Conservation (phyloP, 192 early-diverging fungal genomes). For the Coemansia sp. region DNA sequence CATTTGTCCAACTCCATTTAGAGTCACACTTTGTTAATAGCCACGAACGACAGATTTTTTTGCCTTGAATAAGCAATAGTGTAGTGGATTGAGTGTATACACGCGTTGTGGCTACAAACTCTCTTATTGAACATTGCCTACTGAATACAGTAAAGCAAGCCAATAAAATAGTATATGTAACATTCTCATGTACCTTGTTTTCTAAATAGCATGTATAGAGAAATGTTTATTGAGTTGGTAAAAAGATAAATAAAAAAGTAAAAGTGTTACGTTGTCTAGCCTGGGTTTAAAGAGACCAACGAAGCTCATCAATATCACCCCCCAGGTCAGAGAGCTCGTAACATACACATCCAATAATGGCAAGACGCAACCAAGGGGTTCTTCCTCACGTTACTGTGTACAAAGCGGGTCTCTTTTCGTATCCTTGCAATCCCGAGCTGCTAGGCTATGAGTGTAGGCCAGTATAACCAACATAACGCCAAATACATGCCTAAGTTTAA, state of each 20-base stretch:
- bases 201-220: not conserved
- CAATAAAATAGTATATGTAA: not conserved
- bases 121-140: not conserved
- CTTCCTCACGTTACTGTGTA: conserved; percentile 18
- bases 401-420: conserved; percentile 54
- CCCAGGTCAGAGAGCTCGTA: not conserved
- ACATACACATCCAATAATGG: too few species aligned
- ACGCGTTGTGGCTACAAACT: not conserved
- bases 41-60: not conserved
- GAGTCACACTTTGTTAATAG: not conserved
- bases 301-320: not conserved
- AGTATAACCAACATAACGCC: conserved; percentile 8
- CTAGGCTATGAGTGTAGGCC: conserved; percentile 8
- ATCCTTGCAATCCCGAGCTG: conserved; percentile 45
- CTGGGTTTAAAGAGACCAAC: not conserved
- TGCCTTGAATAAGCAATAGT: not conserved
- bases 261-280: not conserved
- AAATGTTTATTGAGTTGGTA: not conserved
- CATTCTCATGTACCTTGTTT: not conserved
- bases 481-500: not conserved
- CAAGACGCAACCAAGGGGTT: not conserved
- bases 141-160: not conserved
- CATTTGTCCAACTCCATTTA: conserved; percentile 1
- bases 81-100: not conserved
- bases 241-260: not conserved